Base-by-base conservation (phyloP, 495 filamentous ascomycete genomes). In the Jackrogersella minutella region DNA sequence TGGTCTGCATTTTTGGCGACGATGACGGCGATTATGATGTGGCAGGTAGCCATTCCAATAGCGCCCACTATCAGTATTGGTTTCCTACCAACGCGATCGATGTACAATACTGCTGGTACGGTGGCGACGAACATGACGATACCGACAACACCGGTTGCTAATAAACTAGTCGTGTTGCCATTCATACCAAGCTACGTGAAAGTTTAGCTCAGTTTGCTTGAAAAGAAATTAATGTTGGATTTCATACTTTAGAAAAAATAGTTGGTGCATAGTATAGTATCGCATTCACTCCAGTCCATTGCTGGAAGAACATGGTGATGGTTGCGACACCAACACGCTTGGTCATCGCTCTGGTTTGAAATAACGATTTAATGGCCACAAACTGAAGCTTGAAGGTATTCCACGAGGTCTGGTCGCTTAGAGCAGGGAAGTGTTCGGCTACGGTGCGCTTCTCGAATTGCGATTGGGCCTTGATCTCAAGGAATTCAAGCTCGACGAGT, bases 391-490 rank as follows among this genome's bases (percentile, higher is more conserved):
- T 90, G 77, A 85, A 83, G 11, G 68, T 82, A 66, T 86, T 89
- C 82, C 78, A 82, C 4, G 82, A 74, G 1, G 82, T 89, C 50
- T 82, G 80, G 41, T 89, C 86, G 1, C 81, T 81, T 5, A 92
- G 70, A 11, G 87, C 73, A 3, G 91, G 91, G 77, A 90, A 96
- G 31, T 90, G 79, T 66, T 90, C 87, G 1, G 84, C 84, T 0
- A 89, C 81, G 24, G 86, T 90, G 13, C 89, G 85, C 77, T 93
- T 91, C 77, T 95, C 92, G 55, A 93, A 91, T 53, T 88, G 82
- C 3, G 88, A 88, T 58, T 92, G 90, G 0, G 91, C 90, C 73
- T 89, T 88, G 75, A 96, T 93, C 72, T 95, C 92, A 26, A 91
- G 81, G 73, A 89, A 93, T 68, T 94, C 92, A 22, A 91, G 83